Evolutionary conservation across 495 filamentous ascomycete genomes (phyloP), one percentile per base, ranked within the genome.

Genomic region (Tuber microsphaerosporum): DNA sequence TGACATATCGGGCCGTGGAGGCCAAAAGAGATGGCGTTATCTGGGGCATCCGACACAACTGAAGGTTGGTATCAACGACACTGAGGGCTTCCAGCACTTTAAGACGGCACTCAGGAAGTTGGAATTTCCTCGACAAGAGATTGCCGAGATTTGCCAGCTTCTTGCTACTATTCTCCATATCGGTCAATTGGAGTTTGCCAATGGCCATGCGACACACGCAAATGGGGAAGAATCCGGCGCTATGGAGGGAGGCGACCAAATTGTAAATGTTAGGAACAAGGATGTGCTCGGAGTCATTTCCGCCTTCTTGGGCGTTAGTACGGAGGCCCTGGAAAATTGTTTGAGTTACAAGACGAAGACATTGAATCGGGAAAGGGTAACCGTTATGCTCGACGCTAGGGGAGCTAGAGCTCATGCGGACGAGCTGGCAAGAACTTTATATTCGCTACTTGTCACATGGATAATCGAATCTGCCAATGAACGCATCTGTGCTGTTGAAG

Each of bases 321-420:
- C 90, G 12, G 86, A 90, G 41, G 92, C 96, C 75, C 87, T 99
- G 48, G 93, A 98, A 83, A 90, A 87, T 42, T 96, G 92, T 73
- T 87, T 99, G 74, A 92, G 94, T 19, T 97, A 97, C 86, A 94
- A 94, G 84, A 97, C 93, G 26, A 97, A 95, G 86, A 97, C 94
- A 48, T 90, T 99, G 72, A 91, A 94, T 80, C 91, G 93, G 46
- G 95, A 99, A 86, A 89, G 95, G 51, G 95, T 99, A 41, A 99
- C 95, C 0, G 92, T 99, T 42, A 95, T 99, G 94, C 87, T 99
- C 9, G 95, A 99, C 83, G 93, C 94, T 7, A 90, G 88, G 65
- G 95, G 95, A 51, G 95, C 95, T 26, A 89, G 94, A 34, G 90
- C 88, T 43, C 97, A 97, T 82, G 95, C 95, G 19, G 94, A 98